These are phyloP conservation scores for Choanephora cucurbitarum DNA, from an alignment of 371 early-diverging fungal species.

Conservation along the genomic window DNA sequence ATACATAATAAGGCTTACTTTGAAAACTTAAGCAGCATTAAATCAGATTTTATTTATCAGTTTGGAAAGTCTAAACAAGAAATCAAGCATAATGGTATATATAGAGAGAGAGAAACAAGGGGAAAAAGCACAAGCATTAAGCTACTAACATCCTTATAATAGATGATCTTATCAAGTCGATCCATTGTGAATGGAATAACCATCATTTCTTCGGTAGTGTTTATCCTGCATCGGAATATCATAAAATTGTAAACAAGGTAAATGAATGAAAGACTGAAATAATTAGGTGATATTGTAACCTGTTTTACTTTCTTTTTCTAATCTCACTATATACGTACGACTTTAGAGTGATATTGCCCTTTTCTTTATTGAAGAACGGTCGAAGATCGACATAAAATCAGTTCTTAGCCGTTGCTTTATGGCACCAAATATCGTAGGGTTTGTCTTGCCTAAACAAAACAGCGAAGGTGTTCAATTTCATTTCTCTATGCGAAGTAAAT, in stretches of 20 bases:
- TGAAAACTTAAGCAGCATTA: conserved; percentile 11
- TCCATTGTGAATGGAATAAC: conserved; percentile 21
- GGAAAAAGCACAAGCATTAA: not conserved
- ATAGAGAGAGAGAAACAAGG: not conserved
- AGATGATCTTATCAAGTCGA: conserved; percentile 14
- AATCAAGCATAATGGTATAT: conserved; percentile 12
- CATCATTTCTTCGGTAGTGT: conserved; percentile 25
- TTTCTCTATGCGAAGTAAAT: conserved; percentile 27
- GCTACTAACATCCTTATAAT: not conserved
- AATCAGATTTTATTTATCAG: conserved; percentile 17
- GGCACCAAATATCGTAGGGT: conserved; percentile 20
- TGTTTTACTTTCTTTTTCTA: not conserved
- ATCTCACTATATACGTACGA: not conserved
- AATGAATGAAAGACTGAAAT: not conserved
- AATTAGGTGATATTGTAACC: conserved; percentile 2
- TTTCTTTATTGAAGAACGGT: conserved; percentile 19
- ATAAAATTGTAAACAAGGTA: conserved; percentile 21
- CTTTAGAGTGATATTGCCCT: conserved; percentile 22
- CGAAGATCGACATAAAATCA: conserved; percentile 10
- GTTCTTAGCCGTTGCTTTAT: conserved; percentile 14
- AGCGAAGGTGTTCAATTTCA: conserved; percentile 12
- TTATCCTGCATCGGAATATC: conserved; percentile 17
- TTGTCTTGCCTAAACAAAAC: conserved; percentile 20
- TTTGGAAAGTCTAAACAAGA: conserved; percentile 24
- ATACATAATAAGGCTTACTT: conserved; percentile 12